Conservation (phyloP, 306 rosid genomes). For the Biancaea sappan region DNA sequence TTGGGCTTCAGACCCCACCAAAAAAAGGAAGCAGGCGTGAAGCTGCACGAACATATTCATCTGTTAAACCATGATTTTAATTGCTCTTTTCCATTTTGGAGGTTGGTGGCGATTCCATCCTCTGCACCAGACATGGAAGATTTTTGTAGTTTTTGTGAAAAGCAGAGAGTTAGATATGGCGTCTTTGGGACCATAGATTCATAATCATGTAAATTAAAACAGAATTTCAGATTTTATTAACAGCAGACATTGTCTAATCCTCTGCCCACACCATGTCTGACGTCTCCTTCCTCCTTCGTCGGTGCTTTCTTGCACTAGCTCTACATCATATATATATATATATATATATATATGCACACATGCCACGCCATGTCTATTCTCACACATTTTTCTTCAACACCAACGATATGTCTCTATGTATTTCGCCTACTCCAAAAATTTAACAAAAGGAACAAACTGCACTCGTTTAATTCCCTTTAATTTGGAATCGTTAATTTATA, state of each 20-base stretch:
- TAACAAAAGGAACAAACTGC: too few relatives aligned
- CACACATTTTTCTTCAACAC: too few relatives aligned
- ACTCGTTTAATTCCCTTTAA: too few relatives aligned
- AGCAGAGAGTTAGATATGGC: background rate
- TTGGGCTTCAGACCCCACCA: constrained; percentile 50
- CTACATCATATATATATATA: too few relatives aligned
- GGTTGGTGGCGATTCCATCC: constrained; percentile 36
- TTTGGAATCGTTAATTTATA: too few relatives aligned
- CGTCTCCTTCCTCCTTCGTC: constrained; percentile 47
- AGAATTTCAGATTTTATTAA: constrained; percentile 16
- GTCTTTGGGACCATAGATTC: constrained; percentile 39
- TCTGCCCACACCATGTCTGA: constrained; percentile 41
- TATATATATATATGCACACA: too few relatives aligned
- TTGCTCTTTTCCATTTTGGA: constrained; percentile 18
- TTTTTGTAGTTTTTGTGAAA: constrained; percentile 10
- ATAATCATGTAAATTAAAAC: constrained; percentile 24
- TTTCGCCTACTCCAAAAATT: too few relatives aligned
- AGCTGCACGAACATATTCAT: constrained; percentile 31
- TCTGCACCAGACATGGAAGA: constrained; percentile 5
- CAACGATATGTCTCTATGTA: background rate
- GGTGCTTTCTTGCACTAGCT: constrained; percentile 45
- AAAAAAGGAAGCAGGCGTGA: constrained; percentile 33
- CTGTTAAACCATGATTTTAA: background rate
- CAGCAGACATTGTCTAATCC: constrained; percentile 40
- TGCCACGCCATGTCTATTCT: too few relatives aligned